These are phyloP conservation scores for Sedum album DNA, from an alignment of 164 flowering plant genomes.

Conservation along the genomic window DNA sequence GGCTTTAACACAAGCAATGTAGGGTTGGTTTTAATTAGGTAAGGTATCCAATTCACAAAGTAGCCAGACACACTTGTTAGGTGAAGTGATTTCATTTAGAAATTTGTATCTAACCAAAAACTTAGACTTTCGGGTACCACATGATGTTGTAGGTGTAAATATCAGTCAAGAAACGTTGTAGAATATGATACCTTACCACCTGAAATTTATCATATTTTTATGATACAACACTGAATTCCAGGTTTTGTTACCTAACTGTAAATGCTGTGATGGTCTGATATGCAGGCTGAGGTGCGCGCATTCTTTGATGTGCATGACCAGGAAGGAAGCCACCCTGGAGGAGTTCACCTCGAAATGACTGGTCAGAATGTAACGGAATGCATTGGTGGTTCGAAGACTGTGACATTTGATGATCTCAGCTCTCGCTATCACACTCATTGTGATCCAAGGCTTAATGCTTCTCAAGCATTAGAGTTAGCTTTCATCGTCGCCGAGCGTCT, in stretches of 20 bases:
- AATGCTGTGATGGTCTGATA: background rate
- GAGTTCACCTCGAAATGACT: too few species aligned
- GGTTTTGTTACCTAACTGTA: background rate
- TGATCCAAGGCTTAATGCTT: too few species aligned
- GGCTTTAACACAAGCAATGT: background rate
- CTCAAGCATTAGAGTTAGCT: constrained; percentile 6
- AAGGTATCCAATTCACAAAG: background rate
- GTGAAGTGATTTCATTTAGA: background rate
- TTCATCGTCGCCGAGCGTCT: constrained; percentile 9
- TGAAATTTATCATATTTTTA: background rate
- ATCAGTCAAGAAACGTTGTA: background rate
- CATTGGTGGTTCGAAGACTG: too few species aligned
- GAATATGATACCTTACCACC: too few species aligned
- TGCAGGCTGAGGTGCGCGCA: constrained; percentile 10
- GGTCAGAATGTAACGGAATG: too few species aligned
- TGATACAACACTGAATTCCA: background rate
- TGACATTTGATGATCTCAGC: too few species aligned
- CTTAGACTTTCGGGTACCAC: background rate
- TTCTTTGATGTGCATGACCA: constrained; percentile 10
- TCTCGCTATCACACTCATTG: too few species aligned
- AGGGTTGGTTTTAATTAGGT: background rate
- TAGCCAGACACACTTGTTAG: background rate
- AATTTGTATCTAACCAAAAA: background rate
- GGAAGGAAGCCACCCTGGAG: too few species aligned
- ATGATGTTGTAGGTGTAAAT: background rate